Evolutionary conservation across 768 basidiomycete species (phyloP).

Genomic region (Podaxis mareebaensis): DNA sequence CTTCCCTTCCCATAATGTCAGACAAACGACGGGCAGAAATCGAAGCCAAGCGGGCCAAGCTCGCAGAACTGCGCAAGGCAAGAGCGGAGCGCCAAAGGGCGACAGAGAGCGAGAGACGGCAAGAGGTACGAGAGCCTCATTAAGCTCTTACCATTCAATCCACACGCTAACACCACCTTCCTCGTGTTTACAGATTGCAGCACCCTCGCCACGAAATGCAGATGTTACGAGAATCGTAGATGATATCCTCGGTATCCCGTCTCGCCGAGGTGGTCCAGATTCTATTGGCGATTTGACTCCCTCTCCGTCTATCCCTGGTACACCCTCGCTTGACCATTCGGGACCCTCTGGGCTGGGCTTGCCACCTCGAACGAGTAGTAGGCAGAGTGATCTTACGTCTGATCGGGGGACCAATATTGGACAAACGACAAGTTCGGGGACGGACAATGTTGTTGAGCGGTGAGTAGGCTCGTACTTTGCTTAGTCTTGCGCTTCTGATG

Average conservation of each 20-base stretch:
- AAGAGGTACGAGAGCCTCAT: constrained; percentile 31
- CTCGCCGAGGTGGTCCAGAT: constrained; percentile 44
- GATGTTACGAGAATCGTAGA: constrained; percentile 77
- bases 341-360: constrained; percentile 33
- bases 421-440: constrained; percentile 47
- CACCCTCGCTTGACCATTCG: constrained; percentile 51
- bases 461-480: constrained; percentile 32
- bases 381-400: constrained; percentile 63
- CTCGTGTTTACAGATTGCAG: constrained; percentile 10
- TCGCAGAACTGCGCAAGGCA: constrained; percentile 80
- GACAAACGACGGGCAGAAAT: constrained; percentile 83
- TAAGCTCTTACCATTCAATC: neutral
- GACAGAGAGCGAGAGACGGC: constrained; percentile 44
- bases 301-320: constrained; percentile 69
- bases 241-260: constrained; percentile 48
- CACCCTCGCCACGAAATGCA: constrained; percentile 39
- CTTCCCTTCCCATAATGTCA: constrained; percentile 36
- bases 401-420: constrained; percentile 40
- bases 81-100: constrained; percentile 66
- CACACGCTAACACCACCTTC: neutral
- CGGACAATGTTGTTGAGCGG: constrained; percentile 73
- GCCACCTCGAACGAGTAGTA: constrained; percentile 61
- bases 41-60: constrained; percentile 85
- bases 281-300: constrained; percentile 67
- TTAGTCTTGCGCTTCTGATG: constrained; percentile 1